Percentiles rank a stretch among this genome's conserved stretches.
Conservation (phyloP, 768 basidiomycete species). For the Megacollybia marginata region DNA sequence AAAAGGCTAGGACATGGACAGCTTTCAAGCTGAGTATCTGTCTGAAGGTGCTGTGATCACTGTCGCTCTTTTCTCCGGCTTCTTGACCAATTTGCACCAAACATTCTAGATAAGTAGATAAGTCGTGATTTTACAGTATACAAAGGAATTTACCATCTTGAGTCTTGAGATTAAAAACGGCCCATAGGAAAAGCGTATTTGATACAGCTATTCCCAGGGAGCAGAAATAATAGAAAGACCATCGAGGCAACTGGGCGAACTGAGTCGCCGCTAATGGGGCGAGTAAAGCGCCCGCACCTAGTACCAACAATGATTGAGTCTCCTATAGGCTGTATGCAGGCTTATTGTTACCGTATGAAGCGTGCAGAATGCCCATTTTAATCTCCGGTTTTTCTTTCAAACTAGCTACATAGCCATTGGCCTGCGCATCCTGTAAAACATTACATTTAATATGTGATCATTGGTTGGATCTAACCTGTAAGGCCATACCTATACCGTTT, state of each 20-base stretch:
- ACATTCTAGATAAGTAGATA: slow-evolving; percentile 1
- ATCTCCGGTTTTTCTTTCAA: slow-evolving; percentile 45
- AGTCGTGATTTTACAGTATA: background rate
- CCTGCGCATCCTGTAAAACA: slow-evolving; percentile 52
- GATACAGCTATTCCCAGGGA: slow-evolving; percentile 60
- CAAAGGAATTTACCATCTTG: slow-evolving; percentile 49
- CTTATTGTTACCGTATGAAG: slow-evolving; percentile 42
- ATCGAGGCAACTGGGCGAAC: slow-evolving; percentile 55
- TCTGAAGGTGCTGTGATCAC: slow-evolving; percentile 10
- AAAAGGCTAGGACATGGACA: slow-evolving; percentile 30
- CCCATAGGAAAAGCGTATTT: slow-evolving; percentile 44
- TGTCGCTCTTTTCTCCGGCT: background rate
- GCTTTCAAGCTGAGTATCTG: slow-evolving; percentile 26
- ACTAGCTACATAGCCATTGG: slow-evolving; percentile 62
- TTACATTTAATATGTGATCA: too few relatives aligned
- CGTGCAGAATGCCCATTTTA: slow-evolving; percentile 68
- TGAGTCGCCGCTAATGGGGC: slow-evolving; percentile 78
- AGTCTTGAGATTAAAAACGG: slow-evolving; percentile 59
- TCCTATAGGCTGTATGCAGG: too few relatives aligned
- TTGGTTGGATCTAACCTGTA: slow-evolving; percentile 25
- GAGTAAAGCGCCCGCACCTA: slow-evolving; percentile 61
- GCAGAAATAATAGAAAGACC: slow-evolving; percentile 75
- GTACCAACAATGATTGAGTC: background rate
- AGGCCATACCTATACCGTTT: slow-evolving; percentile 34
- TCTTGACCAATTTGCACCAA: slow-evolving; percentile 1